These are phyloP conservation scores for Rhodosporidiobolus sp. DNA, from an alignment of 768 basidiomycete species.

Conservation along the genomic window DNA sequence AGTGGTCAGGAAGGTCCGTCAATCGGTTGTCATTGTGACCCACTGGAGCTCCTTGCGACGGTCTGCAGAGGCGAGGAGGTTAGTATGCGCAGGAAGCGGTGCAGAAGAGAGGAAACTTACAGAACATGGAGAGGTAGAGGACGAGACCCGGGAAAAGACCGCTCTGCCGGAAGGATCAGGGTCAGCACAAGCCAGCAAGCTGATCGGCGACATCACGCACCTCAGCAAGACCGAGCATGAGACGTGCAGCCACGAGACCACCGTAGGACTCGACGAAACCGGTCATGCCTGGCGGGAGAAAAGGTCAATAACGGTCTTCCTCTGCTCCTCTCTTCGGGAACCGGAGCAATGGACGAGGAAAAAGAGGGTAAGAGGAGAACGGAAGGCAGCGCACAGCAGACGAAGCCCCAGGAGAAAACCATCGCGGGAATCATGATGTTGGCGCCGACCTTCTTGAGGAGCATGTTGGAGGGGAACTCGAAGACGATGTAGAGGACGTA, in stretches of 20 bases:
- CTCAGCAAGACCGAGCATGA: constrained; percentile 42
- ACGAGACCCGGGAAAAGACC: constrained; percentile 39
- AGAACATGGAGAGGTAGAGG: constrained; percentile 44
- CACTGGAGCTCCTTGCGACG: neutral
- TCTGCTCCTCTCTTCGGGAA: no score
- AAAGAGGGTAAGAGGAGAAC: no score
- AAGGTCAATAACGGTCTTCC: no score
- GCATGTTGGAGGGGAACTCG: constrained; percentile 39
- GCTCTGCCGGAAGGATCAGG: neutral
- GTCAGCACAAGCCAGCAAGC: neutral
- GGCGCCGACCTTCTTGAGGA: constrained; percentile 55
- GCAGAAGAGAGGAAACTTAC: neutral
- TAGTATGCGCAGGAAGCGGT: neutral
- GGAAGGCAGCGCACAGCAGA: constrained; percentile 46
- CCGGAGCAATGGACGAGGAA: no score
- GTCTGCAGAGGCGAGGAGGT: neutral
- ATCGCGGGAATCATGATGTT: constrained; percentile 63
- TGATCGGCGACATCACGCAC: neutral
- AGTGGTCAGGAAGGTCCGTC: constrained; percentile 39
- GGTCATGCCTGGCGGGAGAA: constrained; percentile 49
- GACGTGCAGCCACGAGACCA: constrained; percentile 44
- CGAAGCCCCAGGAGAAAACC: constrained; percentile 67
- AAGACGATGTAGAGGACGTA: constrained; percentile 51
- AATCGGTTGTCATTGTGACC: neutral
- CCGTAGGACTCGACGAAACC: constrained; percentile 42